Base-by-base conservation (phyloP, 2,329 filamentous ascomycete species). In the Talaromyces sp. region DNA sequence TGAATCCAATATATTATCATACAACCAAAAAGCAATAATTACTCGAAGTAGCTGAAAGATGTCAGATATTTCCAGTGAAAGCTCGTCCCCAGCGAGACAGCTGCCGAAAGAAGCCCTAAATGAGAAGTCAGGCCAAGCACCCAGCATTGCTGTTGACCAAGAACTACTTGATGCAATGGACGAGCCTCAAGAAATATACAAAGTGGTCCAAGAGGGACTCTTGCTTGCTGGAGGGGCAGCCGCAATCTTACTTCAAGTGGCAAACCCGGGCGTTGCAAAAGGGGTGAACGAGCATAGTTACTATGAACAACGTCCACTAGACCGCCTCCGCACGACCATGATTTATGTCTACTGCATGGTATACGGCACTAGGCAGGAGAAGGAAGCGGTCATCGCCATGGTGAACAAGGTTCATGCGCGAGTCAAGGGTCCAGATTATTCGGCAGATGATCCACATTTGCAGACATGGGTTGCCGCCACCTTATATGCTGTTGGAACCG, bases 401-500 rank as follows among this genome's bases (percentile, higher is more conserved):
- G 74, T 79, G 7, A 75, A 79, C 65, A 68, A 69, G 13, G 76
- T 75, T 10, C 77, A 80, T 65, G 67, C 70, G 5, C 47, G 68
- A 3, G 74, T 79, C 31, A 72, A 71, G n/a, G 77, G 77, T 1
- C 63, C 69, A 4, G 67, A 67, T 17, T 79, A 79, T 67, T 70
- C 71, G 36, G 78, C 78, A 58, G 72, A 79, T 59, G 77, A 80
- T 64, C 72, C 76, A 4, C 67, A 71, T 34, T 73, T 79, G 10
- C 78, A 80, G 67, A 72, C 77, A 54, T 80, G 77, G 79, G 77
- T 79, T 13, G 77, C 78, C 0, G 75, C 78, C 1, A 79, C 78
- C 2, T 70, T 80, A 5, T 80, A 80, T 61, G 78, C 75, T 6
- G 72, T 76, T 1, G 70, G 72, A 5, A 69, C 76, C 45, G 72